Conservation (phyloP, 257 asterid species). For the Solanum chiquidenum region DNA sequence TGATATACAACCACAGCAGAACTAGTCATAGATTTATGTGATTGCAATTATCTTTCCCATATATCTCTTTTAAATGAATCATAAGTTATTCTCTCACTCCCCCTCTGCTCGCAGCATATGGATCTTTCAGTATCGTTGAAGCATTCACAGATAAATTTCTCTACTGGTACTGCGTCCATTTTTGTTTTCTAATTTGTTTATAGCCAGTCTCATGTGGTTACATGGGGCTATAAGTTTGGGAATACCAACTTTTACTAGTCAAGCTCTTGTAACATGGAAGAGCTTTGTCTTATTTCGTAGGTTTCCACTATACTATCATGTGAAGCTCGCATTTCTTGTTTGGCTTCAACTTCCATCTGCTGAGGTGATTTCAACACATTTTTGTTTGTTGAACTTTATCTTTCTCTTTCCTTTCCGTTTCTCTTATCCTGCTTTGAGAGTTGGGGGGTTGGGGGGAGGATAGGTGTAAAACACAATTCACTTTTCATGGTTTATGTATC, state of each 20-base stretch:
- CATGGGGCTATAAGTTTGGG: not conserved
- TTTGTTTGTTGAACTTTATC: not conserved
- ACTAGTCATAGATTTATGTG: not conserved
- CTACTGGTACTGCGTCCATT: conserved; percentile 45
- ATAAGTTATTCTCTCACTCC: not conserved
- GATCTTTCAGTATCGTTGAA: conserved; percentile 77
- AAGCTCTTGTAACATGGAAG: not conserved
- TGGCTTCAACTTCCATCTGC: conserved; percentile 93
- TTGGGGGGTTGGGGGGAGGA: not conserved
- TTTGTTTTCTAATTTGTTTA: not conserved
- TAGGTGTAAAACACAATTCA: not conserved
- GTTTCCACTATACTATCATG: conserved; percentile 81
- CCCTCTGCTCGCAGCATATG: conserved; percentile 68
- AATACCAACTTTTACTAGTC: not conserved
- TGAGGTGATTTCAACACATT: conserved; percentile 42
- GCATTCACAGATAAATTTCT: conserved; percentile 67
- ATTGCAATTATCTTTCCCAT: not conserved
- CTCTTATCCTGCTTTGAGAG: not conserved
- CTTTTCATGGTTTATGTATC: not conserved
- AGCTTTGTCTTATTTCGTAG: conserved; percentile 32
- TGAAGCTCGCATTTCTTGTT: conserved; percentile 93
- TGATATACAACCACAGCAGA: not conserved
- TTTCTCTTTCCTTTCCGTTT: not conserved
- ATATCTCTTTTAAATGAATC: not conserved
- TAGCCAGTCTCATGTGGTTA: not conserved